Base-by-base conservation (phyloP, 2,329 filamentous ascomycete species). In the Dothideomycetes sp. region DNA sequence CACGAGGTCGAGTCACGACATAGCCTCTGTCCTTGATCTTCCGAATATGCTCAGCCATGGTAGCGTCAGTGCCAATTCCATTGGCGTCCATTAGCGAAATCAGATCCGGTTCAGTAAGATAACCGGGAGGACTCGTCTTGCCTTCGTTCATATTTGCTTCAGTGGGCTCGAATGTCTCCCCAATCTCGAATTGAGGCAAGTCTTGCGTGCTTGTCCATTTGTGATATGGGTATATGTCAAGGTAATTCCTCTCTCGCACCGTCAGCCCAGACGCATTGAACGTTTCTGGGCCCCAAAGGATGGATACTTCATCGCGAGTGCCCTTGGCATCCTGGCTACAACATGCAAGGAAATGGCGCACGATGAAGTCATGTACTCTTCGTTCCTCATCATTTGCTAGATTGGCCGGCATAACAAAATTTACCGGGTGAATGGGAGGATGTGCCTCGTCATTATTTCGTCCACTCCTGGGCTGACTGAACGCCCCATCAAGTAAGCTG, bases 51-150 rank as follows among this genome's bases (percentile, higher is more conserved):
- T 98, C 91, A 0, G 91, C 91, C 91, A 98, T 98, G 1, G 91
- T 98, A 5, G 91, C 91, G 64, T 98, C 91, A 8, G 91, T 98
- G 10, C 91, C 91, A 47, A 98, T 98, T 2, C 91, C 91, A 56
- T 98, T 98, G 33, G 86, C 88, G 63, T 98, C 91, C 91, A 98
- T 98, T 9, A 98, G 73, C 3, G 82, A 83, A 55, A 98, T 94
- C 18, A 98, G 70, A 57, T 98, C 91, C 0, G 91, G 88, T 57
- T 98, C 91, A 0, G 91, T 96, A 19, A 98, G 70, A 56, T 94
- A 95, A 16, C 73, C 76, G 0, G 91, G 91, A 10, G 88, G 70
- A 1, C 73, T 75, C 0, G 91, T 98, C 60, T 93, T 83, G n/a
- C 91, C 89, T 51, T 96, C 87, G 1, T 76, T 79, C 63, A 98